Percentiles rank a stretch among this genome's conserved stretches.
phyloP scores from a whole-genome alignment of 805 yeast species.

The Hanseniaspora lachancei region DNA sequence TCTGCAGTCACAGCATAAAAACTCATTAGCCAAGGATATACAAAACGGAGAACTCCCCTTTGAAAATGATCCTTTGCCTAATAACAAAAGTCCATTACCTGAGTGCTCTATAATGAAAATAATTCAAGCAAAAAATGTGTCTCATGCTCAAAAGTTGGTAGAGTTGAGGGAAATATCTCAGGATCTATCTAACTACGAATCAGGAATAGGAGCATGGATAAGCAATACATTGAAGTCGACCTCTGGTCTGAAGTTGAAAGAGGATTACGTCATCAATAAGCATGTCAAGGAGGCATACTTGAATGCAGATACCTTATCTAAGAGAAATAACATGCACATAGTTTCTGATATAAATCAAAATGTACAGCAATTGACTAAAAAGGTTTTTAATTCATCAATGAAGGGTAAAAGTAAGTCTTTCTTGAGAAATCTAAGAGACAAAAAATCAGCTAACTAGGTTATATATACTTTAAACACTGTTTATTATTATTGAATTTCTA shows the following conservation, averaged over 20 bases:
- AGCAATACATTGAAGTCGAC: conserved; percentile 25
- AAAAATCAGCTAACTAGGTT: conserved; percentile 24
- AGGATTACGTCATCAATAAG: conserved; percentile 32
- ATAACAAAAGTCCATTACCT: conserved; percentile 18
- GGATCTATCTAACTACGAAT: conserved; percentile 34
- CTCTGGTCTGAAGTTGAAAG: conserved; percentile 24
- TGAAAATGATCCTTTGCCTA: background rate
- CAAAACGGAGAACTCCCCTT: conserved; percentile 2
- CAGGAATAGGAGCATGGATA: conserved; percentile 50
- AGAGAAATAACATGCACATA: conserved; percentile 23
- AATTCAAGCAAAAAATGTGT: conserved; percentile 19
- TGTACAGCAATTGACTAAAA: conserved; percentile 38
- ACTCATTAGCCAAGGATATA: background rate
- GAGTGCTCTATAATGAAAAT: conserved; percentile 32
- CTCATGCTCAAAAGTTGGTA: conserved; percentile 20
- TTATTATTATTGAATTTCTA: conserved; percentile 24
- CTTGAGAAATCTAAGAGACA: conserved; percentile 41
- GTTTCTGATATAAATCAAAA: conserved; percentile 34
- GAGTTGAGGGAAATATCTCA: conserved; percentile 24
- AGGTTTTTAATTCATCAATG: conserved; percentile 39
- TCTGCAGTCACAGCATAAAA: background rate
- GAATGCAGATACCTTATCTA: conserved; percentile 38
- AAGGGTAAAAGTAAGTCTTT: conserved; percentile 40
- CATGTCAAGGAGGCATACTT: conserved; percentile 55
- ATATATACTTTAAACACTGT: too few relatives aligned